phyloP scores from a whole-genome alignment of 352 stramenopile genomes.

The Pythium rhizo-oryzae region DNA sequence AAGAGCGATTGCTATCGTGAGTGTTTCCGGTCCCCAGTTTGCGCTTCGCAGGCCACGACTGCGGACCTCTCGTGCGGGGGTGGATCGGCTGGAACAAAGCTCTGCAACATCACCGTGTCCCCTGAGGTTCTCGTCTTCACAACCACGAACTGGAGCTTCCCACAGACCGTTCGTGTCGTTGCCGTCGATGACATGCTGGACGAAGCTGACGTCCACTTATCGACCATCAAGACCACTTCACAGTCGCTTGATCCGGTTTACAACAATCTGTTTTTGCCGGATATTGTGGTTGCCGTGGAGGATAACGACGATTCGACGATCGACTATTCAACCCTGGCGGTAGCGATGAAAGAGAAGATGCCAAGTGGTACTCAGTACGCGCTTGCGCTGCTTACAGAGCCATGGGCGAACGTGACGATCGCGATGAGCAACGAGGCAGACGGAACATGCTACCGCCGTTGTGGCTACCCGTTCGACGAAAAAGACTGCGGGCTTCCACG shows the following conservation, averaged over 20 bases:
- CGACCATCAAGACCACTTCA: slow-evolving; percentile 49
- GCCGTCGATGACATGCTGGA: slow-evolving; percentile 73
- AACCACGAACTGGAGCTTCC: slow-evolving; percentile 51
- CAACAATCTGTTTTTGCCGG: slow-evolving; percentile 51
- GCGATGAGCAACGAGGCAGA: slow-evolving; percentile 78
- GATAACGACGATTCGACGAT: slow-evolving; percentile 66
- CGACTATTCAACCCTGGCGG: slow-evolving; percentile 46
- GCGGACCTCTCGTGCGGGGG: slow-evolving; percentile 14
- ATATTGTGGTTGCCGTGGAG: slow-evolving; percentile 68
- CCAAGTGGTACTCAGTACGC: slow-evolving; percentile 37
- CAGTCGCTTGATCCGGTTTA: slow-evolving; percentile 61
- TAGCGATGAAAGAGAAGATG: slow-evolving; percentile 45
- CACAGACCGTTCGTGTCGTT: slow-evolving; percentile 69
- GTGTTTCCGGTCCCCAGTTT: slow-evolving; percentile 31
- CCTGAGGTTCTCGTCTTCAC: slow-evolving; percentile 57
- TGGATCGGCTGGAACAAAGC: slow-evolving; percentile 21
- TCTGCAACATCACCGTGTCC: slow-evolving; percentile 74
- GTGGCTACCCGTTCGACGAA: slow-evolving; percentile 64
- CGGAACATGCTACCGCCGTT: slow-evolving; percentile 64
- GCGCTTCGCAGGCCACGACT: not conserved
- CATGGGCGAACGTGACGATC: slow-evolving; percentile 73
- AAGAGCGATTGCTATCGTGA: slow-evolving; percentile 59
- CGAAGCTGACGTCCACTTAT: slow-evolving; percentile 63
- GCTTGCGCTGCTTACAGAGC: slow-evolving; percentile 56
- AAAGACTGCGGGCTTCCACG: slow-evolving; percentile 57